A percentile compares a stretch with the other conserved stretches of the same genome.
Conservation (phyloP, 1,284 basidiomycete genomes). For the Cystobasidium sp. region DNA sequence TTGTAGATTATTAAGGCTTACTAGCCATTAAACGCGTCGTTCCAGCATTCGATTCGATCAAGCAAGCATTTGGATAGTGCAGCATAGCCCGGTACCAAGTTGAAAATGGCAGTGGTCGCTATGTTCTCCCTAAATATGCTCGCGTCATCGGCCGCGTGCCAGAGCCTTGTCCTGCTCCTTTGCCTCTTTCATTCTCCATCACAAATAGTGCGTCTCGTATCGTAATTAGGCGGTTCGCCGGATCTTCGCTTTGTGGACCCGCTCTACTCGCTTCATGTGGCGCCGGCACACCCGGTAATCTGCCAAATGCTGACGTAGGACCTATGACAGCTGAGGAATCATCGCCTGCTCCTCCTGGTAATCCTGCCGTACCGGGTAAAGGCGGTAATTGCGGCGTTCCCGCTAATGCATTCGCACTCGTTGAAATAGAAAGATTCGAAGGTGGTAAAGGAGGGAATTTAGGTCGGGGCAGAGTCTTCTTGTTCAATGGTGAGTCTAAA, state of each 20-base stretch:
- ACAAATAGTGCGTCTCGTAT: constrained; percentile 52
- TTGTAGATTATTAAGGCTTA: too few relatives aligned
- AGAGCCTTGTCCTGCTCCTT: constrained; percentile 51
- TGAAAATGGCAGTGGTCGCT: neutral
- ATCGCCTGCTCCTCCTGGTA: neutral
- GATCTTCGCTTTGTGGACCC: constrained; percentile 44
- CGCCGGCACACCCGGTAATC: constrained; percentile 40
- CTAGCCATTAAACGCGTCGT: too few relatives aligned
- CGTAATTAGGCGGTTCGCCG: constrained; percentile 50
- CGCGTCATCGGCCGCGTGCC: constrained; percentile 50
- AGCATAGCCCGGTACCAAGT: neutral
- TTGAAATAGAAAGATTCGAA: constrained; percentile 44
- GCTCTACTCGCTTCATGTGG: constrained; percentile 46
- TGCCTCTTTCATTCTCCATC: constrained; percentile 53
- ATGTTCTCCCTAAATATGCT: constrained; percentile 41
- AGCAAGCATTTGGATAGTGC: too few relatives aligned
- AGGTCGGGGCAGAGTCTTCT: constrained; percentile 61
- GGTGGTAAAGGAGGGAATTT: constrained; percentile 48
- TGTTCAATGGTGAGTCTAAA: constrained; percentile 47
- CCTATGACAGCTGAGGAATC: constrained; percentile 9
- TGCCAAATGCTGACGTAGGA: constrained; percentile 25
- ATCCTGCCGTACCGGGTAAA: constrained; percentile 8
- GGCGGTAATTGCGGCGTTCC: constrained; percentile 8
- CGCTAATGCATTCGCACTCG: constrained; percentile 5
- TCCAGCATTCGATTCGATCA: too few relatives aligned